Evolutionary conservation across 176 grass and related monocot genomes (phyloP).

Genomic region (Phyllostachys edulis): DNA sequence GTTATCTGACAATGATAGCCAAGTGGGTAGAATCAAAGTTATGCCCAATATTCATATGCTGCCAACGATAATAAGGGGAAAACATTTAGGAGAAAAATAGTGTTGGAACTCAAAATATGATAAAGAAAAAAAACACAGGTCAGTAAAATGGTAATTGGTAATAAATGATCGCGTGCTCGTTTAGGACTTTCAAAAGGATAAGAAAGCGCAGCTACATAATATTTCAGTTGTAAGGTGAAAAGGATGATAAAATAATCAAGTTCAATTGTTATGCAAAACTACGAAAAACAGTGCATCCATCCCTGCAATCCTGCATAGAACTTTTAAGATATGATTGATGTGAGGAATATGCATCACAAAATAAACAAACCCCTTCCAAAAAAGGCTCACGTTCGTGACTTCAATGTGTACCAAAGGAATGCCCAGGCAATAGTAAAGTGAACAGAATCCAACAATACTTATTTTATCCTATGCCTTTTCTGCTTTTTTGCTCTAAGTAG

Average conservation of each 20-base stretch:
- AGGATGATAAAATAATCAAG: background rate
- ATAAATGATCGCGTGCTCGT: background rate
- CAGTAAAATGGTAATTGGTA: background rate
- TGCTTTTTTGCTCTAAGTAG: background rate
- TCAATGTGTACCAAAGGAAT: background rate
- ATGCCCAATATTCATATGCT: constrained; percentile 10
- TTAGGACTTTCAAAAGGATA: background rate
- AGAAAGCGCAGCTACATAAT: background rate
- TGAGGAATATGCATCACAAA: background rate
- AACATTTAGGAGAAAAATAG: background rate
- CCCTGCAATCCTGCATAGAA: background rate
- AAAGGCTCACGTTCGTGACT: background rate
- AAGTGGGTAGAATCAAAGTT: background rate
- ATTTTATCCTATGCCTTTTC: background rate
- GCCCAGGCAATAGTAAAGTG: background rate
- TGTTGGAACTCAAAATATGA: constrained; percentile 3
- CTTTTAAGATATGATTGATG: background rate
- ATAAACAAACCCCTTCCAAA: background rate
- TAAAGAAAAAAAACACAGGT: background rate
- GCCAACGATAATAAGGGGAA: background rate
- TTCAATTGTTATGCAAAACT: background rate
- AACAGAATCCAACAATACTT: background rate
- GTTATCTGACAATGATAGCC: constrained; percentile 35
- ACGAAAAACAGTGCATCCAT: background rate
- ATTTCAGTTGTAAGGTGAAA: background rate